A percentile compares a stretch with the other conserved stretches of the same genome.
Conservation (phyloP, 2,329 filamentous ascomycete species). For the Mycosphaerelloides madeirae region DNA sequence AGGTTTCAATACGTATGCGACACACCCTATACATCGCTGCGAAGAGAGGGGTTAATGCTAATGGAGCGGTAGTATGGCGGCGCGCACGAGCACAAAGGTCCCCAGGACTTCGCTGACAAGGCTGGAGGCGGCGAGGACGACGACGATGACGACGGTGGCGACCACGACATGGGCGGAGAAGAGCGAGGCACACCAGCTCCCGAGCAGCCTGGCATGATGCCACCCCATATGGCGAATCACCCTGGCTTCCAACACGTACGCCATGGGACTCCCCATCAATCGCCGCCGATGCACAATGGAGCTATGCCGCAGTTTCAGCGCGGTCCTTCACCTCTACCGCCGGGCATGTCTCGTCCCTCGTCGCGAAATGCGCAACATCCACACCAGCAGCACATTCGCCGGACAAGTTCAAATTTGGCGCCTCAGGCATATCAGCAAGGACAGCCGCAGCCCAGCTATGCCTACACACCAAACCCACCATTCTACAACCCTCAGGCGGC, state of each 20-base stretch:
- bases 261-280: conserved; percentile 77
- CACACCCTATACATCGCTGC: conserved; percentile 3
- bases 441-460: conserved; percentile 54
- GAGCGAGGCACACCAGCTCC: conserved; percentile 65
- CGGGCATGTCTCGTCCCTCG: conserved; percentile 67
- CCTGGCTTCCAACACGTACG: conserved; percentile 73
- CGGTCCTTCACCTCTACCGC: conserved; percentile 76
- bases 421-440: conserved; percentile 50
- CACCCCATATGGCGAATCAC: conserved; percentile 45
- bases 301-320: conserved; percentile 62
- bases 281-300: conserved; percentile 79
- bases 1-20: conserved; percentile 83
- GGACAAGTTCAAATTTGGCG: conserved; percentile 68
- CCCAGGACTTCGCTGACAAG: conserved; percentile 82
- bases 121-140: conserved; percentile 70
- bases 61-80: conserved; percentile 66
- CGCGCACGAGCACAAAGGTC: conserved; percentile 94
- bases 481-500: conserved; percentile 68
- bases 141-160: conserved; percentile 69
- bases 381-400: conserved; percentile 62
- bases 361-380: conserved; percentile 68
- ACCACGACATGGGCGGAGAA: conserved; percentile 22
- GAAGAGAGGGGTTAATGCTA: conserved; percentile 11
- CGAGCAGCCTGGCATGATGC: conserved; percentile 51
- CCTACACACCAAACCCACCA: conserved; percentile 78